Percentiles rank a stretch among this genome's conserved stretches.
Evolutionary conservation across 106 monocot species (phyloP).

Genomic region (Narthecium ossifragum): DNA sequence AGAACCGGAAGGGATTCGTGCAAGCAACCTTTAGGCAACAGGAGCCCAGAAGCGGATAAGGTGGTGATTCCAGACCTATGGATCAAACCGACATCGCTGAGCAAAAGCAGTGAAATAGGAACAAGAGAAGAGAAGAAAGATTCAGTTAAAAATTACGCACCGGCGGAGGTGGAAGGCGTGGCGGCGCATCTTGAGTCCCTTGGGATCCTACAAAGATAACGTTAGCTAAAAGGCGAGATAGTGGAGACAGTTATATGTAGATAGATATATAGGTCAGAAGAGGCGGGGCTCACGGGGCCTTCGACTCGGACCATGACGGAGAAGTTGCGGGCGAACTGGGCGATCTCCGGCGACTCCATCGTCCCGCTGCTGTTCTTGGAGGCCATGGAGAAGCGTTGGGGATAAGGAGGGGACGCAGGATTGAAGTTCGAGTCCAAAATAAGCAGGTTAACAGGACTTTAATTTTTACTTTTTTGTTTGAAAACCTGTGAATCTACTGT

Average conservation of each 20-base stretch:
- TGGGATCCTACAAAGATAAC: constrained; percentile 76
- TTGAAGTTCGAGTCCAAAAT: no score
- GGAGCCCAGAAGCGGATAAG: constrained; percentile 78
- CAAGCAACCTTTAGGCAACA: constrained; percentile 43
- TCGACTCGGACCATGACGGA: constrained; percentile 69
- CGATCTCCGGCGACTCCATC: constrained; percentile 59
- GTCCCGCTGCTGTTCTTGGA: no score
- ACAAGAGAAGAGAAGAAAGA: not conserved
- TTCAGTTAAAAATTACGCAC: constrained; percentile 19
- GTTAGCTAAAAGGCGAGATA: no score
- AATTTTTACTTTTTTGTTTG: no score
- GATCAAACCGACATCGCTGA: no score
- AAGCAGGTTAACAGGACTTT: no score
- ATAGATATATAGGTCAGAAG: no score
- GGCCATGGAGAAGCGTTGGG: no score
- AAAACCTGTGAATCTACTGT: no score
- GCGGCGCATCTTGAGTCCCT: constrained; percentile 71
- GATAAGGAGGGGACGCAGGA: no score
- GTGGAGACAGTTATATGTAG: no score
- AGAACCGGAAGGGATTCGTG: constrained; percentile 19
- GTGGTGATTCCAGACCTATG: constrained; percentile 74
- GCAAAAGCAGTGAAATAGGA: constrained; percentile 8
- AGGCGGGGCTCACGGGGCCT: constrained; percentile 62
- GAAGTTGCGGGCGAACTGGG: constrained; percentile 47
- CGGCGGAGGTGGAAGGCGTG: constrained; percentile 78